Base-by-base conservation (phyloP, 805 yeast species). In the Grigorovia humatica region DNA sequence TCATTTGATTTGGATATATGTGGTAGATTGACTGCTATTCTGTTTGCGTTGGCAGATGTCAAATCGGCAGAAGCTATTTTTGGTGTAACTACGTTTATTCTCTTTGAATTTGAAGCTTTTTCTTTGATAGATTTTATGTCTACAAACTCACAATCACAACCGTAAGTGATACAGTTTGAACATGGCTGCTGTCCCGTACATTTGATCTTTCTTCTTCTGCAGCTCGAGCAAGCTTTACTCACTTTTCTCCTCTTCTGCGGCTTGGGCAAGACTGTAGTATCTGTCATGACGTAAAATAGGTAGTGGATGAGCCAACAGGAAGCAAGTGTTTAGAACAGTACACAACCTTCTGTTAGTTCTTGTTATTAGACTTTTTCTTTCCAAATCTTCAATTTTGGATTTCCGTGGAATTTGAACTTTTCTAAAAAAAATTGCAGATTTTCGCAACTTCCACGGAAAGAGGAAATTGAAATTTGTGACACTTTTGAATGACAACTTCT, bases 181-280 rank as follows among this genome's bases (percentile, higher is more conserved):
- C 70, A 66, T 9, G 70, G 70, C 20, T 47, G 53, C 4, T 48
- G 54, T 5, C 69, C 68, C n/a, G 66, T 59, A 52, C 70, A 66
- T 51, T 65, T 44, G 7, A 44, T 44, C 15, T 44, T 44, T n/a
- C 46, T 23, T 17, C 13, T 44, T 44, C 46, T 29, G 38, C 46
- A 29, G n/a, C n/a, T 29, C 8, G 18, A 23, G 9, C 46, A 29
- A 5, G 46, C 44, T 11, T 18, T 42, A 11, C 27, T 19, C 8
- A 18, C 44, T 19, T 42, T 42, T 19, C 12, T 42, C 8, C 44
- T 42, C 17, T 18, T 18, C 18, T 18, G 27, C 13, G 27, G 27
- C 45, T 43, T 19, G 5, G 15, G n/a, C 30, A 43, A 20, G 2
- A 43, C 7, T 11, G 30, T 12, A 20, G 23, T 42, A 38, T 38